Evolutionary conservation across 331 rosid genomes (phyloP), one percentile per base, ranked within the genome.

Genomic region (Stylosanthes scabra): DNA sequence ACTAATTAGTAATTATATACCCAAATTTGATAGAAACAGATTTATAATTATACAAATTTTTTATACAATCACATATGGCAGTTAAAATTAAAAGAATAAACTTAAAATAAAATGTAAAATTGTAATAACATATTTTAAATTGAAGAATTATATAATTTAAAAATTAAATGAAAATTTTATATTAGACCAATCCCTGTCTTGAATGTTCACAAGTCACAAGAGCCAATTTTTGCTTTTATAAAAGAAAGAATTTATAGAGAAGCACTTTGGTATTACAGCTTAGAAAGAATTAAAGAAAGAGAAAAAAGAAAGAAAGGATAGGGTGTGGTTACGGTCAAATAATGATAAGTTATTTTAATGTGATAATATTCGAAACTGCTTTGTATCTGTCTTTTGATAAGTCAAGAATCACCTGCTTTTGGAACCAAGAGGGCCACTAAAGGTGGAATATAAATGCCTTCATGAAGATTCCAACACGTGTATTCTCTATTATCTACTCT

Each of bases 351-450:
- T 72, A 60, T 73, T 79, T 37, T 66, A 72, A 72, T 78, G 9
- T 5, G 61, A 66, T 72, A 66, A 59, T 72, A 66, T 59, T 78
- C 49, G 11, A 49, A 47, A 39, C n/a, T n/a, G 59, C 66, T 64
- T 16, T 65, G 67, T 37, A 56, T 57, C 54, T 46, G 16, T 56
- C 42, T 44, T 54, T 68, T 70, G 25, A 12, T 49, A 66, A 50
- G 83, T 66, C 71, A 66, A 72, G 83, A 72, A 72, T 60, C 52
- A 42, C 54, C 64, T 50, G 66, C 75, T 79, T 73, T 72, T 41
- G 34, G 11, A 66, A 79, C 51, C 73, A 16, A 15, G 13, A 49
- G 61, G 60, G 71, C 79, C 66, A 79, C 65, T 65, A 47, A 57
- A 41, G 69, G 37, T 49, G 50, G 75, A 73, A 66, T 52, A 50